These are phyloP conservation scores for Artemisia tridentata DNA, from an alignment of 129 eudicot genomes.

Conservation along the genomic window DNA sequence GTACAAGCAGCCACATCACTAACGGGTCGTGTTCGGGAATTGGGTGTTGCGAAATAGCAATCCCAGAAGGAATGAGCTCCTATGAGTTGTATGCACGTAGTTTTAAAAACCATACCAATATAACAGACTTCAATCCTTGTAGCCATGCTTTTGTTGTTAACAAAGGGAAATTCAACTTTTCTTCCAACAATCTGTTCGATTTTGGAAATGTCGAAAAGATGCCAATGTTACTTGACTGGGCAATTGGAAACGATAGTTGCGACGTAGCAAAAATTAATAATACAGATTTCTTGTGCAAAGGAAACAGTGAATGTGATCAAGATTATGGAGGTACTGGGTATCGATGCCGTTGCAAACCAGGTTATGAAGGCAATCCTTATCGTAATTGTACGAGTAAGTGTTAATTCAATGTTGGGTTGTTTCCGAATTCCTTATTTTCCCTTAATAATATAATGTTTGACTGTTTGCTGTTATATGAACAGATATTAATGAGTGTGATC, in stretches of 20 bases:
- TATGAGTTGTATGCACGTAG: background rate
- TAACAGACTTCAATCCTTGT: slow-evolving; percentile 31
- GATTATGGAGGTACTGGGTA: slow-evolving; percentile 33
- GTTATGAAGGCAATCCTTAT: slow-evolving; percentile 50
- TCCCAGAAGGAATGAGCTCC: slow-evolving; percentile 14
- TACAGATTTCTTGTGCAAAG: slow-evolving; percentile 12
- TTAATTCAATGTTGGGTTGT: background rate
- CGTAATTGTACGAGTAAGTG: slow-evolving; percentile 33
- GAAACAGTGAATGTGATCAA: slow-evolving; percentile 21
- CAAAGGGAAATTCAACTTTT: slow-evolving; percentile 14
- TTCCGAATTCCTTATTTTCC: no score
- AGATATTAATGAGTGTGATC: slow-evolving; percentile 12
- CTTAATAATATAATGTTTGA: no score
- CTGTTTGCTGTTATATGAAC: no score
- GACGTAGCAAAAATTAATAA: background rate
- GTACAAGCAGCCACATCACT: background rate
- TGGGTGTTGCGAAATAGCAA: slow-evolving; percentile 36
- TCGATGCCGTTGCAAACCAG: slow-evolving; percentile 34
- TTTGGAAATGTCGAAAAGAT: background rate
- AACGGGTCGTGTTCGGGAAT: slow-evolving; percentile 36
- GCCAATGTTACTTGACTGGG: slow-evolving; percentile 43
- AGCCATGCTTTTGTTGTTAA: slow-evolving; percentile 32
- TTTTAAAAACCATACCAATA: slow-evolving; percentile 2
- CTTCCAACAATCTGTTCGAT: background rate
- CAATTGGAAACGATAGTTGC: slow-evolving; percentile 28